Evolutionary conservation across 2,329 filamentous ascomycete genomes (phyloP).

Genomic region (Paecilomyces dactylethromorphus): DNA sequence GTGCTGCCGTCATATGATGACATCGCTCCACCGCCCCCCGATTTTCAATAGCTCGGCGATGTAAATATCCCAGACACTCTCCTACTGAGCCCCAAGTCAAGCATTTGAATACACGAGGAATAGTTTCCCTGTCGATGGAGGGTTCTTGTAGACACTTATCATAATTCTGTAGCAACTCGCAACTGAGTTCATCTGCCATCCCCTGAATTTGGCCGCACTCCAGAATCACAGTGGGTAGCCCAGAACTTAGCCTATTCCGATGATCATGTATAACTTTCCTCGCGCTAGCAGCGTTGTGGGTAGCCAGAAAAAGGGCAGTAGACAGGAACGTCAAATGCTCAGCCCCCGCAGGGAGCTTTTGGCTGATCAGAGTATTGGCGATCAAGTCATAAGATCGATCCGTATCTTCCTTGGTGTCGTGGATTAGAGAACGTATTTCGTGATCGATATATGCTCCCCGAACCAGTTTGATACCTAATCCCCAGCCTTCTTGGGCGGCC

Average conservation of each 20-base stretch:
- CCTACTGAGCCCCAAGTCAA: constrained; percentile 48
- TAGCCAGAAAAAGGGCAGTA: background rate
- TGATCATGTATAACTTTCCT: background rate
- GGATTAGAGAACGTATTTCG: constrained; percentile 28
- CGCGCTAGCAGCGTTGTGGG: background rate
- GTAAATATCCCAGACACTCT: constrained; percentile 48
- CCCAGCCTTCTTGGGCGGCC: constrained; percentile 35
- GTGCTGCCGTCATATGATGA: constrained; percentile 54
- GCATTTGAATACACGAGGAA: constrained; percentile 45
- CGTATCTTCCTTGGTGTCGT: constrained; percentile 32
- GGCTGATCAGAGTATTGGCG: constrained; percentile 41
- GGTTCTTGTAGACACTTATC: constrained; percentile 6
- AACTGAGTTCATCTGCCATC: constrained; percentile 83
- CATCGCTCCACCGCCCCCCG: constrained; percentile 62
- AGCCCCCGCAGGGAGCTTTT: constrained; percentile 14
- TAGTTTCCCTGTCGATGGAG: constrained; percentile 11
- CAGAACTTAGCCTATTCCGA: background rate
- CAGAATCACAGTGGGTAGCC: constrained; percentile 27
- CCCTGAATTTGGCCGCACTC: constrained; percentile 73
- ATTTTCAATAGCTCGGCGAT: constrained; percentile 64
- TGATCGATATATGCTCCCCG: constrained; percentile 41
- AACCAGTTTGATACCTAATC: constrained; percentile 39
- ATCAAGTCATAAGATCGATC: constrained; percentile 45
- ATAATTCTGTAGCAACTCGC: constrained; percentile 33
- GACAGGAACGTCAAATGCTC: background rate